phyloP scores from a whole-genome alignment of 2,329 filamentous ascomycete genomes.

The Cytospora paraplurivora region DNA sequence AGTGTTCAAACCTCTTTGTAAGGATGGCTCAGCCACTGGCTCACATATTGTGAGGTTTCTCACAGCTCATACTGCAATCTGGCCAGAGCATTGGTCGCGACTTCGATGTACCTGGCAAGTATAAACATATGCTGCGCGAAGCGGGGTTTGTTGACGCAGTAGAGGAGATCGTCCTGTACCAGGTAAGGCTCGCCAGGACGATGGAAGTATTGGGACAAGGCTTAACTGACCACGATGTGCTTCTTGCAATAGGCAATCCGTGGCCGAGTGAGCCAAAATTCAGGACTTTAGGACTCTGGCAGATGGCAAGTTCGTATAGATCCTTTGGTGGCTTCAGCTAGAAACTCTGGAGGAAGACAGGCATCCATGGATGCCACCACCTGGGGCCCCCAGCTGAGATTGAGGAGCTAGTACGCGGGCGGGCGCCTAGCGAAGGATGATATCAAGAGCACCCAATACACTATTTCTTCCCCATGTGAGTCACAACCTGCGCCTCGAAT shows the following conservation, averaged over 20 bases:
- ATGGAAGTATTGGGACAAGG: background rate
- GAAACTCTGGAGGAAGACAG: conserved; percentile 34
- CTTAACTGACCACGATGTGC: background rate
- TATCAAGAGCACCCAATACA: conserved; percentile 32
- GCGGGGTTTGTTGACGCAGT: conserved; percentile 38
- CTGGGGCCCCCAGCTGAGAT: conserved; percentile 34
- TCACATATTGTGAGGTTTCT: conserved; percentile 14
- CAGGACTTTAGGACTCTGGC: conserved; percentile 36
- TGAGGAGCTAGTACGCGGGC: conserved; percentile 33
- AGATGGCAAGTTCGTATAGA: conserved; percentile 36
- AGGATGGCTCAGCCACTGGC: conserved; percentile 8
- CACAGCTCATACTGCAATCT: conserved; percentile 1
- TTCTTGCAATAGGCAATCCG: conserved; percentile 33
- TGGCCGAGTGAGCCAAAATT: conserved; percentile 36
- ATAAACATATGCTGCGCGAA: conserved; percentile 23
- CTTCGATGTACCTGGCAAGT: conserved; percentile 15
- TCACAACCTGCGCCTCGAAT: background rate
- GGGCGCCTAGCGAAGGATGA: conserved; percentile 31
- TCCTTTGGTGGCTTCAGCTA: conserved; percentile 36
- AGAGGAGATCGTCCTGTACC: conserved; percentile 32
- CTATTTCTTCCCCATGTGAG: conserved; percentile 35
- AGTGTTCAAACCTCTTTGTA: conserved; percentile 16
- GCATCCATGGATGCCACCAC: no score
- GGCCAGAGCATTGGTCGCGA: conserved; percentile 8
- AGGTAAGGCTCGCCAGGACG: conserved; percentile 1